Conservation (phyloP, 2,329 filamentous ascomycete species). For the Chaetomiaceae sp. region DNA sequence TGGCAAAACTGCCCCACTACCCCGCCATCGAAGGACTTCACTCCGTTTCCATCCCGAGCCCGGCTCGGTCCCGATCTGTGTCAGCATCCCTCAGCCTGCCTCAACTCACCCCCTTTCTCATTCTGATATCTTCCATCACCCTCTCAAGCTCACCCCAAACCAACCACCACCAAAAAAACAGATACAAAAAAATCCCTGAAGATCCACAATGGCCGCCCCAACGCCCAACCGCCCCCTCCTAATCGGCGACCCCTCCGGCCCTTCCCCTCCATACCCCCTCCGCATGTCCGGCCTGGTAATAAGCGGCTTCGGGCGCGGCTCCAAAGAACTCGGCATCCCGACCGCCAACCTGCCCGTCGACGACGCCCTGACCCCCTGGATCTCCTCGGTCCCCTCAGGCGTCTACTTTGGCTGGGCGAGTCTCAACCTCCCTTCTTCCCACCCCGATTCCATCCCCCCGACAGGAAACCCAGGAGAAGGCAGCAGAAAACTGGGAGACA, state of each 20-base stretch:
- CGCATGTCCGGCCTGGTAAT: conserved; percentile 82
- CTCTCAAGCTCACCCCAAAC: not conserved
- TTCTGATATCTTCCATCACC: not conserved
- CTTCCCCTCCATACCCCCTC: conserved; percentile 74
- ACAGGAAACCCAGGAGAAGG: not conserved
- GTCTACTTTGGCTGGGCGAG: conserved; percentile 94
- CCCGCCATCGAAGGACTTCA: conserved; percentile 17
- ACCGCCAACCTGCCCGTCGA: conserved; percentile 88
- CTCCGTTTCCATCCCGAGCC: conserved; percentile 11
- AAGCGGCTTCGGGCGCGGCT: conserved; percentile 88
- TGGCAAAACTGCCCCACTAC: conserved; percentile 9
- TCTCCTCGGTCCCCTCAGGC: conserved; percentile 63
- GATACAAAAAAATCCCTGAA: too few species aligned
- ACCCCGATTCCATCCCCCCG: conserved; percentile 37
- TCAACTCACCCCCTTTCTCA: not conserved
- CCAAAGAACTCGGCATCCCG: conserved; percentile 94
- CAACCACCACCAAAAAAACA: not conserved
- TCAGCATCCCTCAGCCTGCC: too few species aligned
- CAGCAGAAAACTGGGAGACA: not conserved
- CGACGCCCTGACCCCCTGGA: conserved; percentile 54
- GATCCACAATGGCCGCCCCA: conserved; percentile 12
- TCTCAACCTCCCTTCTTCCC: conserved; percentile 53
- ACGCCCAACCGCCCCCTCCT: conserved; percentile 55
- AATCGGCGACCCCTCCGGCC: conserved; percentile 69
- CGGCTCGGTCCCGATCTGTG: not conserved